Conservation (phyloP, 768 basidiomycete genomes). For the Mycena leptocephala region DNA sequence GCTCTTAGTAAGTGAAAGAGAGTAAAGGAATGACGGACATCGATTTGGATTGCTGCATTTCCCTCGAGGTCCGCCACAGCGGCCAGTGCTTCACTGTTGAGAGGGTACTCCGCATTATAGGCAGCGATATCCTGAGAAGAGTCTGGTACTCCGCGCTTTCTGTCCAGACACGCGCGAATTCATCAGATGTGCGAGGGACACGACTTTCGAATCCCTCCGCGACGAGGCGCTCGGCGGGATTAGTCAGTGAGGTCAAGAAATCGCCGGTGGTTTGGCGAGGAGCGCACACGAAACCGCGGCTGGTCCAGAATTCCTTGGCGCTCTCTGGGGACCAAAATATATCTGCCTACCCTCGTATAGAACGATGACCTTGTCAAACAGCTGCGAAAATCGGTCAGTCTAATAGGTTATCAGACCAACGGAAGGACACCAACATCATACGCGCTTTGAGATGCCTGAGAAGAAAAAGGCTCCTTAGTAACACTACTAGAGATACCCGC, state of each 20-base stretch:
- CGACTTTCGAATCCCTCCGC: constrained; percentile 49
- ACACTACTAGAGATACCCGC: no score
- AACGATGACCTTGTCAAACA: constrained; percentile 64
- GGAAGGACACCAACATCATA: no score
- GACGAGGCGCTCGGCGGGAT: constrained; percentile 55
- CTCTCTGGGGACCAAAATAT: constrained; percentile 60
- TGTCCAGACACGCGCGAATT: constrained; percentile 59
- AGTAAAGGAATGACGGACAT: constrained; percentile 35
- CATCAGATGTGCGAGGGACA: constrained; percentile 60
- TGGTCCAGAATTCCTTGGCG: constrained; percentile 61
- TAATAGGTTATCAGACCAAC: no score
- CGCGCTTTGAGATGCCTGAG: constrained; percentile 52
- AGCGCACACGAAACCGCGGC: constrained; percentile 62
- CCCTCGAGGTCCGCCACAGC: no score
- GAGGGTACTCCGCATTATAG: constrained; percentile 49
- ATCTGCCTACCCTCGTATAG: constrained; percentile 65
- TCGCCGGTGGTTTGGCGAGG: constrained; percentile 65
- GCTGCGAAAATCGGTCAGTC: no score
- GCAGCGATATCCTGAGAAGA: constrained; percentile 47
- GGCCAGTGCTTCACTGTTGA: constrained; percentile 43
- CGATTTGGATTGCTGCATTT: constrained; percentile 55
- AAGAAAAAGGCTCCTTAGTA: neutral
- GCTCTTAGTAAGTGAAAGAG: neutral
- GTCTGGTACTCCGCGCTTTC: constrained; percentile 50
- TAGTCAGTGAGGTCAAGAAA: constrained; percentile 61